Evolutionary conservation across 495 filamentous ascomycete genomes (phyloP), one percentile per base, ranked within the genome.

Genomic region (Hyaloscypha hepaticicola): DNA sequence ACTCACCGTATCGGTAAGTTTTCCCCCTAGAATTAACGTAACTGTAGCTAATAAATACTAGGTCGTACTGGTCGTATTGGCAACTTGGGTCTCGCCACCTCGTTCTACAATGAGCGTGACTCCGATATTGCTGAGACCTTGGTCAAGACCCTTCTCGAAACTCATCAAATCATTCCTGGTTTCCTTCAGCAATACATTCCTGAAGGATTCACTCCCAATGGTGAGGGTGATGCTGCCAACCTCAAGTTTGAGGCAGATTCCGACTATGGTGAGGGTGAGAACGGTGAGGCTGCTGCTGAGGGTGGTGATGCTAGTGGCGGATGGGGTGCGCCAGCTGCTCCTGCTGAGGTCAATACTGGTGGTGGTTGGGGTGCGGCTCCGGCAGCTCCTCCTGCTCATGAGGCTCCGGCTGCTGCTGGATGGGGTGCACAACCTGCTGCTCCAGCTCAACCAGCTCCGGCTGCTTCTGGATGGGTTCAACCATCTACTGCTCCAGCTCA

Each of bases 61-160:
- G 89, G 95, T 55, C 93, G 95, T 62, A 99, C 95, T 66, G 95
- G 90, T 53, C 91, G 95, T 58, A 97, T 97, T 72, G 95, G 95
- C 6, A 90, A 97, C 56, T 81, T 83, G 53, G 95, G 95, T 21
- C 76, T 92, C 16, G 93, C 95, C 0, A 92, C 90, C 0, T 94
- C 93, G 0, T 97, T 99, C 77, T 97, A 89, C 79, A 91, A 87
- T 69, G 80, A 83, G 0, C 74, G 79, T 0, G 89, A 98, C 64
- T 79, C 83, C 55, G 83, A 87, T 8, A 74, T 98, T 27, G 93
- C 85, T 0, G 72, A 78, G 1, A 84, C 86, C 1, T 77, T 97
- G 5, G 88, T 89, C 27, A 92, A 91, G 72, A 83, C 91, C 19
- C 80, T 99, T 2, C 67, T 96, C 3, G 95, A 97, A 73, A 88